Base-by-base conservation (phyloP, 306 rosid genomes). In the Casuarina cunninghamiana region DNA sequence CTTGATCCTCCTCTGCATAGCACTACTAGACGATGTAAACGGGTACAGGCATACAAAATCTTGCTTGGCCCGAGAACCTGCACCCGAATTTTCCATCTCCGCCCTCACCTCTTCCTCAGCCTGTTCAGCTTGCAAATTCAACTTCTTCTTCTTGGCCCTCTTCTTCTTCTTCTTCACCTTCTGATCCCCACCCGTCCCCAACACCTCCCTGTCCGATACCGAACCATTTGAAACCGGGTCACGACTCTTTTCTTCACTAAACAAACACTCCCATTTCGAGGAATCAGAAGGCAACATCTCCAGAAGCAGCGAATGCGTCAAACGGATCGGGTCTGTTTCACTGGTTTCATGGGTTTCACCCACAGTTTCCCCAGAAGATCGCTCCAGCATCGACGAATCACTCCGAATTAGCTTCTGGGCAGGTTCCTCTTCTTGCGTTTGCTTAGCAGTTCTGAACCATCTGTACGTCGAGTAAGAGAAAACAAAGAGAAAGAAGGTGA, bases 1-100 rank as follows among this genome's bases (percentile, higher is more conserved):
- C 84, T 93, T 93, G 83, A 93, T 93, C 87, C 83, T 90, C 75
- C 96, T 90, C 89, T 93, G 97, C 75, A 89, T 89, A 62, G 85
- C 83, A 79, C 96, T 90, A 65, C 89, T 86, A 0, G 97, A 86
- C 46, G 93, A 86, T 3, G 97, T 93, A 69, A 89, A 89, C 75
- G 97, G 96, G 80, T 88, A 93, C 6, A 87, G 74, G 53, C 90
- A 76, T 3, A 82, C 84, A 69, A 93, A 81, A 38, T 89, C 90
- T 67, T 81, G 79, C 55, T 82, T 80, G 49, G 54, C 57, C 77
- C 79, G 83, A 72, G 78, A 63, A 66, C 77, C 88, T 81, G 41
- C 65, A 81, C 86, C 88, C 77, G 82, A 73, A 17, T 77, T 74
- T 10, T 51, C 87, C 49, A 5, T 39, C 62, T 53, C 77, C 41